phyloP scores from a whole-genome alignment of 257 asterid genomes.

The Forsythia suspensa region DNA sequence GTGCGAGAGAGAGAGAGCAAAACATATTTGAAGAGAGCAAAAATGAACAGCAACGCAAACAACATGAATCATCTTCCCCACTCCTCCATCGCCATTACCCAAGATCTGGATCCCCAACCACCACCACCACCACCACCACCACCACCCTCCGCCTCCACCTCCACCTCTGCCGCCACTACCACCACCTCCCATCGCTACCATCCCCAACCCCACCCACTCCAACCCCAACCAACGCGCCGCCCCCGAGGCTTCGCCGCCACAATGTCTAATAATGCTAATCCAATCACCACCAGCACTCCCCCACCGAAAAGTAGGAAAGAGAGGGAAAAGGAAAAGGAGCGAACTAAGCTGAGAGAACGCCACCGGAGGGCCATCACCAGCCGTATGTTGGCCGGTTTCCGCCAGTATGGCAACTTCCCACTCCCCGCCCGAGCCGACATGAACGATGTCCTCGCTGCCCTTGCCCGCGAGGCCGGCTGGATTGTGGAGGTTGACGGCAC shows the following conservation, averaged over 20 bases:
- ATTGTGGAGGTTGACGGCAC: slow-evolving; percentile 66
- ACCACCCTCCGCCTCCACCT: not conserved
- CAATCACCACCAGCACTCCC: slow-evolving; percentile 18
- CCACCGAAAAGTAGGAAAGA: slow-evolving; percentile 52
- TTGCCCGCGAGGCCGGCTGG: slow-evolving; percentile 80
- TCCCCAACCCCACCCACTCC: slow-evolving; percentile 20
- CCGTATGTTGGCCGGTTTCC: slow-evolving; percentile 74
- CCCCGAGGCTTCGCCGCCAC: slow-evolving; percentile 83
- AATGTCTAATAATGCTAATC: slow-evolving; percentile 24
- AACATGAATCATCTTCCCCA: slow-evolving; percentile 26
- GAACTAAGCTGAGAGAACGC: slow-evolving; percentile 74
- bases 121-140: slow-evolving; percentile 29
- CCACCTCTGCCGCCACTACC: slow-evolving; percentile 19
- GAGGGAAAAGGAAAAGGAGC: slow-evolving; percentile 75
- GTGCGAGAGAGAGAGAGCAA: not conserved
- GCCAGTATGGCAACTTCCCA: slow-evolving; percentile 72
- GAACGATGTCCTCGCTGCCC: slow-evolving; percentile 81
- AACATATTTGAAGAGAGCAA: not conserved
- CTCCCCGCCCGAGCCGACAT: slow-evolving; percentile 77
- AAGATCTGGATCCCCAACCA: slow-evolving; percentile 52
- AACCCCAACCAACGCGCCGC: slow-evolving; percentile 54
- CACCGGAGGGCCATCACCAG: slow-evolving; percentile 80
- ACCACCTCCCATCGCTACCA: slow-evolving; percentile 24
- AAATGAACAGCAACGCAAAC: slow-evolving; percentile 19
- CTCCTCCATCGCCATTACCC: slow-evolving; percentile 37